Conservation (phyloP, 225 moss, liverwort and hornwort genomes). For the Antitrichia curtipendula region DNA sequence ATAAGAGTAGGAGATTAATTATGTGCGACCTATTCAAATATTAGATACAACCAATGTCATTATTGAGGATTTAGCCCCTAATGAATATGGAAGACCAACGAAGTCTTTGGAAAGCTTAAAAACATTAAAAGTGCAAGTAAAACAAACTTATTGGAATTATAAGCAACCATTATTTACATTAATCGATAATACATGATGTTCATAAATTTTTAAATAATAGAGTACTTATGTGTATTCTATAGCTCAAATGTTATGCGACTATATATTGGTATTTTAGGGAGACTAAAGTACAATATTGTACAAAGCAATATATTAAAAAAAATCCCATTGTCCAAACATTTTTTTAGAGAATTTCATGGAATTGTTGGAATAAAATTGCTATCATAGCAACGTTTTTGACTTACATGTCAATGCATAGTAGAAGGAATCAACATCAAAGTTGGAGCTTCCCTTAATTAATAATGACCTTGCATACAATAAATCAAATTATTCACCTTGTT, state of each 20-base stretch:
- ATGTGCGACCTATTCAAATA: not conserved
- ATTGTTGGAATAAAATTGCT: too few relatives aligned
- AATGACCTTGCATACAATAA: not conserved
- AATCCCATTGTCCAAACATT: fast-evolving
- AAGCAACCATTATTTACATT: not conserved
- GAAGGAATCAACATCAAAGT: not conserved
- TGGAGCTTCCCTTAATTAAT: not conserved
- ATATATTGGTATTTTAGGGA: not conserved
- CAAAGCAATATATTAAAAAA: not conserved
- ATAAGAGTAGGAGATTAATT: not conserved
- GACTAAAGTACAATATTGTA: not conserved
- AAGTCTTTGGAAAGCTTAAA: not conserved
- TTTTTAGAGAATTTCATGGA: not conserved
- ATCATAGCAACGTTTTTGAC: fast-evolving
- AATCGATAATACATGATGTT: not conserved
- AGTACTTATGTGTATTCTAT: not conserved
- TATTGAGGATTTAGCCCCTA: not conserved
- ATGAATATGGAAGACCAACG: not conserved
- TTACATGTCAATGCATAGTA: fast-evolving
- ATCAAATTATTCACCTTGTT: too few relatives aligned
- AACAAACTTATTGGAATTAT: not conserved
- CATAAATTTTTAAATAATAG: not conserved
- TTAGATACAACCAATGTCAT: not conserved
- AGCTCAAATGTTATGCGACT: not conserved
- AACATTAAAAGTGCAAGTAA: too few relatives aligned